phyloP scores from a whole-genome alignment of 108 stramenopile genomes.

The Nitzschia sp. region DNA sequence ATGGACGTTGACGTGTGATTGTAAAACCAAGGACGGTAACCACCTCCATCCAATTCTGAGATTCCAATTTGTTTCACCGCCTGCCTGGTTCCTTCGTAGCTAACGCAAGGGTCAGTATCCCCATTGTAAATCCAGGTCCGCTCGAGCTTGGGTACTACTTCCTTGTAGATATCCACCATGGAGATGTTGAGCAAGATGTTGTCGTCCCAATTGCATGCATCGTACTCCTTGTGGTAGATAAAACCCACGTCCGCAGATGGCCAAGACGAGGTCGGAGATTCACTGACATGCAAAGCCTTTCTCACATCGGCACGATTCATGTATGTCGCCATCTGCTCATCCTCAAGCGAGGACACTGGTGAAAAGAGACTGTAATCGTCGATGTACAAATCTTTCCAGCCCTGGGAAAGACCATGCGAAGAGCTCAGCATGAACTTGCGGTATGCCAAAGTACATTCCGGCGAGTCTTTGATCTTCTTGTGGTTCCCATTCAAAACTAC shows the following conservation, averaged over 20 bases:
- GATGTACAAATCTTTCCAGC: constrained; percentile 61
- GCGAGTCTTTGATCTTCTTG: neutral
- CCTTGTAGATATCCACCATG: constrained; percentile 67
- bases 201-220: constrained; percentile 58
- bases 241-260: constrained; percentile 56
- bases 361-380: constrained; percentile 66
- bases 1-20: constrained; percentile 50
- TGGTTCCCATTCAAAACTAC: constrained; percentile 21
- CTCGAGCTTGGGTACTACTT: constrained; percentile 54
- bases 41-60: constrained; percentile 55
- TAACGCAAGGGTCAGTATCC: constrained; percentile 75
- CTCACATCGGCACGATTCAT: constrained; percentile 59
- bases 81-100: constrained; percentile 68
- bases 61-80: constrained; percentile 60
- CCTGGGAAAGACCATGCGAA: constrained; percentile 53
- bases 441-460: constrained; percentile 51
- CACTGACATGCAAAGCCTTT: constrained; percentile 55
- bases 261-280: constrained; percentile 49
- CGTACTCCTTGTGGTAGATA: constrained; percentile 61
- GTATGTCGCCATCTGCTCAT: constrained; percentile 56
- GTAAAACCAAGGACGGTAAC: constrained; percentile 78
- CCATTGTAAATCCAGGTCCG: constrained; percentile 65
- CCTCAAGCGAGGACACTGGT: constrained; percentile 41
- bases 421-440: constrained; percentile 59
- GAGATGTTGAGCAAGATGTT: constrained; percentile 27